A percentile compares a stretch with the other conserved stretches of the same genome.
These are phyloP conservation scores for Hippophae rhamnoides DNA, from an alignment of 306 rosid genomes.

Conservation along the genomic window DNA sequence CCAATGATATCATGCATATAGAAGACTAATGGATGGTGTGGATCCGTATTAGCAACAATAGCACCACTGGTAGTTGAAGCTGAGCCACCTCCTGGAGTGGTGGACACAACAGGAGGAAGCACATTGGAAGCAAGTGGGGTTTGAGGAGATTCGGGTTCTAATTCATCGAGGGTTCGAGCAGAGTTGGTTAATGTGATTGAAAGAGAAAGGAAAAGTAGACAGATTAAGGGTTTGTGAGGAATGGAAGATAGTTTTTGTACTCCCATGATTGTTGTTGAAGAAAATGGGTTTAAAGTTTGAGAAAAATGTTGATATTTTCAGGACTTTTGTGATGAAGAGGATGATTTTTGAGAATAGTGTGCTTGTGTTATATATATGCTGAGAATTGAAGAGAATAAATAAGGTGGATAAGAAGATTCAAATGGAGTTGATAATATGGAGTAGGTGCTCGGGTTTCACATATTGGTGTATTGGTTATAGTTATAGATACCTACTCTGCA, in stretches of 20 bases:
- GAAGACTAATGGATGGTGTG: conserved; percentile 38
- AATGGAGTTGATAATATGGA: conserved; percentile 46
- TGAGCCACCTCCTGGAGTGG: conserved; percentile 16
- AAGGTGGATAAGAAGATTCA: neutral
- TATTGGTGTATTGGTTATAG: conserved; percentile 26
- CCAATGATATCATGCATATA: conserved; percentile 80
- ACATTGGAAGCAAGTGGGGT: conserved; percentile 18
- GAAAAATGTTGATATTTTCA: neutral
- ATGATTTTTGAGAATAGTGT: neutral
- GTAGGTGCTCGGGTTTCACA: conserved; percentile 27
- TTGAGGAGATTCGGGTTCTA: conserved; percentile 6
- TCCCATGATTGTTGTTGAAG: conserved; percentile 19
- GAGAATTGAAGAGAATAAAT: neutral
- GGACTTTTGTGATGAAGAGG: neutral
- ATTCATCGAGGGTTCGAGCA: conserved; percentile 30
- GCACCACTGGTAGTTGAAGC: conserved; percentile 8
- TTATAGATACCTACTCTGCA: conserved; percentile 4
- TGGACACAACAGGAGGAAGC: conserved; percentile 13
- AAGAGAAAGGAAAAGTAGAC: conserved; percentile 21
- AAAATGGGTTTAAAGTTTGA: neutral
- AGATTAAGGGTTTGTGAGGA: conserved; percentile 14
- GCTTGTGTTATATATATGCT: conserved; percentile 9
- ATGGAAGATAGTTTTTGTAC: neutral
- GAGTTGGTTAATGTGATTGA: conserved; percentile 16
- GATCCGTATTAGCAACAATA: conserved; percentile 4